Conservation (phyloP, 1,139 yeast genomes). For the Geotrichum histeridarum region DNA sequence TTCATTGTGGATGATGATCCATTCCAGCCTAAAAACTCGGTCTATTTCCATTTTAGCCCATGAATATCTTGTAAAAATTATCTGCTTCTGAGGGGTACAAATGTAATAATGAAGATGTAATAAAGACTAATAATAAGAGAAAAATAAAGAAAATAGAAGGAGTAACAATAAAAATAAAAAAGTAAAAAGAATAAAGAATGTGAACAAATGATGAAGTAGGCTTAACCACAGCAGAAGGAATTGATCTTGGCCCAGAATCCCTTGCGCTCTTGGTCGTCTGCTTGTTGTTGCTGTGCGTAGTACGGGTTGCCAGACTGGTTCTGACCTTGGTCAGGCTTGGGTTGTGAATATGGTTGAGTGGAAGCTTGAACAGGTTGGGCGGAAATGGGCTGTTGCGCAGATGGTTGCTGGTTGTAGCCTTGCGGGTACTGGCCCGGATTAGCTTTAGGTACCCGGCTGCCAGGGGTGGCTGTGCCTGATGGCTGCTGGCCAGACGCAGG, state of each 20-base stretch:
- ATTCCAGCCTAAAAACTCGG: too few species aligned
- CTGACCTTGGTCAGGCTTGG: conserved; percentile 16
- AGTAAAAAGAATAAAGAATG: background rate
- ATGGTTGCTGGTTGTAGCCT: conserved; percentile 23
- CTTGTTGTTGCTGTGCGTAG: conserved; percentile 22
- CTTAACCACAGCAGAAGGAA: conserved; percentile 2
- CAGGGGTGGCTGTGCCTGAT: conserved; percentile 4
- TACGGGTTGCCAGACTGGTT: conserved; percentile 20
- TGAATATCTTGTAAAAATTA: too few species aligned
- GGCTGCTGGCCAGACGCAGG: background rate
- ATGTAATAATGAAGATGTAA: background rate
- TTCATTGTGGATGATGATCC: too few species aligned
- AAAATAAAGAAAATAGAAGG: background rate
- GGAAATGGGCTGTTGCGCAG: conserved; percentile 2
- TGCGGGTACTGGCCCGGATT: conserved; percentile 4
- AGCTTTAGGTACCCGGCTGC: conserved; percentile 13
- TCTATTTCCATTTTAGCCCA: too few species aligned
- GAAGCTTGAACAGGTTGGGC: background rate
- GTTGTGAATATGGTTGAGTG: conserved; percentile 7
- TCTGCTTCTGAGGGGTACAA: too few species aligned
- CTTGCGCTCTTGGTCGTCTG: conserved; percentile 24
- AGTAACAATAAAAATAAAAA: background rate
- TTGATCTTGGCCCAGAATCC: conserved; percentile 35
- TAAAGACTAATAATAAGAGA: background rate
- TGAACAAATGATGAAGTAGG: background rate